Conservation (phyloP, 2,329 filamentous ascomycete genomes). For the Sphaerostilbella broomeana region DNA sequence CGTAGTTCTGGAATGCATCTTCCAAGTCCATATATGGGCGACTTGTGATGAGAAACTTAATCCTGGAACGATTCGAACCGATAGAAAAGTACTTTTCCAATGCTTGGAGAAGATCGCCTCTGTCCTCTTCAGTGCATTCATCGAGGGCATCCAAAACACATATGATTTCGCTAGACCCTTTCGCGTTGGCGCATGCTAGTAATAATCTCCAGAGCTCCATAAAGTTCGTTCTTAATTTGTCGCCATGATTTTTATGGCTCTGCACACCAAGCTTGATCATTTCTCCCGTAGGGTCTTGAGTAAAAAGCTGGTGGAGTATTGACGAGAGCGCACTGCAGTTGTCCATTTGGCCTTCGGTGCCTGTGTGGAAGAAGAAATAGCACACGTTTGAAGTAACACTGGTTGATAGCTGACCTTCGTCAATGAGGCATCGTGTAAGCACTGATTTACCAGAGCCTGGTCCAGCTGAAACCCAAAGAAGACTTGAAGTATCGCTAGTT, state of each 20-base stretch:
- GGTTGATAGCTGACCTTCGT: slow-evolving; percentile 19
- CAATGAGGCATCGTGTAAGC: slow-evolving; percentile 19
- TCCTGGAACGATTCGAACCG: background rate
- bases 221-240: slow-evolving; percentile 2
- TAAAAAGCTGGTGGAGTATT: slow-evolving; percentile 25
- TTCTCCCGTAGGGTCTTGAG: slow-evolving; percentile 8
- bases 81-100: slow-evolving; percentile 14
- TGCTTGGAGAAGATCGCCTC: slow-evolving; percentile 13
- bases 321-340: slow-evolving; percentile 18
- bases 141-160: slow-evolving; percentile 28
- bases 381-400: slow-evolving; percentile 21
- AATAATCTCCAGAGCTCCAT: slow-evolving; percentile 11
- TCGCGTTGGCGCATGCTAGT: slow-evolving; percentile 5
- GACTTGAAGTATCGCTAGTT: slow-evolving; percentile 13
- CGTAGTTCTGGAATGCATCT: slow-evolving; percentile 14
- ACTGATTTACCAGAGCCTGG: slow-evolving; percentile 30
- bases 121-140: slow-evolving; percentile 21
- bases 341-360: slow-evolving; percentile 17
- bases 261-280: slow-evolving; percentile 2
- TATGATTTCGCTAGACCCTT: slow-evolving; percentile 18
- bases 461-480: slow-evolving; percentile 28
- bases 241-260: slow-evolving; percentile 4
- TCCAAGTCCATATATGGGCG: slow-evolving; percentile 23
- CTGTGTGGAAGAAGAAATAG: slow-evolving; percentile 32
- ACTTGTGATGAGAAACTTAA: slow-evolving; percentile 29